Base-by-base conservation (phyloP, 202 grass and related monocot genomes). In the Zoysia matrella region DNA sequence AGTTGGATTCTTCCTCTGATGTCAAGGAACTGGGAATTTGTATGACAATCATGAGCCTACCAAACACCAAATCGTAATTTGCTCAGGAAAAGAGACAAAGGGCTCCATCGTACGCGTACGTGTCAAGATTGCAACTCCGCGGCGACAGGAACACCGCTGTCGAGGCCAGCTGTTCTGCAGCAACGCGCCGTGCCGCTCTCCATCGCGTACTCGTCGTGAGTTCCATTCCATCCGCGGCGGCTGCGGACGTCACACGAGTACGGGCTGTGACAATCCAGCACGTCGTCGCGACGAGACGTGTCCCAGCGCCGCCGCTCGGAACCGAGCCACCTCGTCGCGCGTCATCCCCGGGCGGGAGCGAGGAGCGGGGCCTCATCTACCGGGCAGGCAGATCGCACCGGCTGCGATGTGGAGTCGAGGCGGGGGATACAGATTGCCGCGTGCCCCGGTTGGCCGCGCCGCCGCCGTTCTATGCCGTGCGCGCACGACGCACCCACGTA, bases 221-320 rank as follows among this genome's bases (percentile, higher is more conserved):
- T 22, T 22, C 22, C 22, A 22, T 8, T 42, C 67, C 44, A 14
- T 52, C 68, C 45, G 11, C 13, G 11, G 39, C 22, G 22, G 47
- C 15, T 30, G 9, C 46, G 49, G 3, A 6, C 14, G 36, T 52
- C 62, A 67, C 22, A 22, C 22, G 22, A 22, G 22, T 0, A 22
- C 22, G 22, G 60, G 9, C 15, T 4, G 30, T 22, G 22, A 77
- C 72, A 72, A 41, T 51, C 8, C 6, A 72, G 78, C 87, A 77
- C 87, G 82, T 82, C 77, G 72, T n/a, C 14, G 77, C 11, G 57
- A 43, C 22, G 22, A 22, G 68, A 85, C 82, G 77, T 89, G 87
- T 67, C 84, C 51, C 7, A 6, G 30, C 11, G 51, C 22, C 73
- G 30, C 22, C 73, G 64, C 13, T 18, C 65, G 0, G 14, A 5